Evolutionary conservation across 139 green algal genomes (phyloP), one percentile per base, ranked within the genome.

Genomic region (Chlorella sp.): DNA sequence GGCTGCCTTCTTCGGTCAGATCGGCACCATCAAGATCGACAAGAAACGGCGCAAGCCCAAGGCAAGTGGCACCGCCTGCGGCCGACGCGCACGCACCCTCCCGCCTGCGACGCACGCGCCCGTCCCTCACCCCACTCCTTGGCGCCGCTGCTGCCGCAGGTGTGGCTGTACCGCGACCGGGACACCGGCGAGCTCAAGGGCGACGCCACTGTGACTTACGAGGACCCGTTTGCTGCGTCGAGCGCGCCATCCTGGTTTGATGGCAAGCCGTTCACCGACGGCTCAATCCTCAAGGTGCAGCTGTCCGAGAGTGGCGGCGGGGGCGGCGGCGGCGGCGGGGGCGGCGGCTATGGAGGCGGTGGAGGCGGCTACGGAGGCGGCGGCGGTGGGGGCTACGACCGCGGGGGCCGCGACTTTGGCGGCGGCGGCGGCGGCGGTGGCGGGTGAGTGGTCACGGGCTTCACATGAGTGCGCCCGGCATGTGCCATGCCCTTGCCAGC

Each of bases 211-310:
- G 83, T 93, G 8, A 83, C 85, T 0, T 95, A 94, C 71, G 90
- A 95, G 17, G 93, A 97, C 74, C 89, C 93, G 4, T 95, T 94
- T 69, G 88, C 88, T 3, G 93, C 93, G 0, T 76, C 62, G 21
- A 92, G 83, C 1, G 92, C 92, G 3, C 88, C 94, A 27, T 55
- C 87, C n/a, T 97, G 92, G 92, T 97, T 96, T 69, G 85, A 94
- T 67, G 85, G 87, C 78, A 97, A 96, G 77, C 85, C 93, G 1
- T 96, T 87, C 36, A 29, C 19, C 27, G 67, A 74, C 50, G 74
- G 74, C 25, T 42, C 15, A 29, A 63, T 69, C 8, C 53, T 76
- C 11, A 43, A 69, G 25, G 75, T 80, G 31, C 75, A 66, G 33
- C 55, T 80, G 63, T 36, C 75, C 2, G 65, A 86, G n/a, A 48